Conservation (phyloP, 768 basidiomycete species). For the Boletus tomentosulus region DNA sequence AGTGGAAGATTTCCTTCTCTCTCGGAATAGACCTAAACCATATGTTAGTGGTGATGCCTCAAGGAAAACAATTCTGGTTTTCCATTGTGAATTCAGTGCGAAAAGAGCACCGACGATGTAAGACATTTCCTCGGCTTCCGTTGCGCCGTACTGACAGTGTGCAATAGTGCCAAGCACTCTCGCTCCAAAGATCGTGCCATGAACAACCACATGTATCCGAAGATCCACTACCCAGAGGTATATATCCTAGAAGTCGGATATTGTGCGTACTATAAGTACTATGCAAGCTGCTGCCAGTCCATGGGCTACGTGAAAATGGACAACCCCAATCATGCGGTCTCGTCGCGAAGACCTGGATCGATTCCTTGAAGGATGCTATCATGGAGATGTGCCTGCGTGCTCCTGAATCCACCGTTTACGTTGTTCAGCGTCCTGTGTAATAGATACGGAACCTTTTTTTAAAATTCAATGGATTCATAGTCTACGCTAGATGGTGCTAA, state of each 20-base stretch:
- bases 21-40: constrained; percentile 55
- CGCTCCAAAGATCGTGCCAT: constrained; percentile 85
- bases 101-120: constrained; percentile 97
- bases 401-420: no score
- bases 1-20: constrained; percentile 79
- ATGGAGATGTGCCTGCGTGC: no score
- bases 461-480: no score
- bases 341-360: constrained; percentile 86
- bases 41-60: constrained; percentile 69
- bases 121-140: constrained; percentile 28
- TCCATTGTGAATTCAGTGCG: constrained; percentile 97
- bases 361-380: no score
- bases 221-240: constrained; percentile 92
- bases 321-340: constrained; percentile 79
- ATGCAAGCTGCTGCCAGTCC: constrained; percentile 70
- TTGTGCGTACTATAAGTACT: constrained; percentile 75
- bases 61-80: constrained; percentile 83
- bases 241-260: constrained; percentile 98
- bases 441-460: no score
- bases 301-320: constrained; percentile 90
- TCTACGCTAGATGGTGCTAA: no score
- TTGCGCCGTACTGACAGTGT: constrained; percentile 5
- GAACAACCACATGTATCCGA: constrained; percentile 88
- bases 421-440: no score
- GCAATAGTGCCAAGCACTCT: constrained; percentile 81